A percentile compares a stretch with the other conserved stretches of the same genome.
Conservation (phyloP, 179 eudicot species). For the Camellia oleifera region DNA sequence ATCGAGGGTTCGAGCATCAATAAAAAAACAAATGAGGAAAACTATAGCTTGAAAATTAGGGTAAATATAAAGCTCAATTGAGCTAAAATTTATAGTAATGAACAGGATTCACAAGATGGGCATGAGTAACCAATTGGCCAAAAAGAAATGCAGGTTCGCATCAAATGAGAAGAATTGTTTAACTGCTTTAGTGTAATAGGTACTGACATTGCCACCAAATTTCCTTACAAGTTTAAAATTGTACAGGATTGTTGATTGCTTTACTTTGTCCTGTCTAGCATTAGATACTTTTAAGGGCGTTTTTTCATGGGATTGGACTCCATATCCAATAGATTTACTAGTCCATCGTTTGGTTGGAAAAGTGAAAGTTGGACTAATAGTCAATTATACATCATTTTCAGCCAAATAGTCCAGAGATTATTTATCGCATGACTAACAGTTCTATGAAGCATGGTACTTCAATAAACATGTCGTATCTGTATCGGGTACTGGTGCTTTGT, state of each 20-base stretch:
- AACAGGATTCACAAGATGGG: neutral
- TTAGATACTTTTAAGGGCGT: too few species aligned
- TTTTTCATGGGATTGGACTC: too few species aligned
- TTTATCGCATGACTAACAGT: too few species aligned
- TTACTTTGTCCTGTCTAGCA: neutral
- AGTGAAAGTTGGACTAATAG: too few species aligned
- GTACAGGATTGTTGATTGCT: neutral
- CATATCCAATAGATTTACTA: too few species aligned
- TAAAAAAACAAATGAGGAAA: neutral
- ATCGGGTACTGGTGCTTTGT: too few species aligned
- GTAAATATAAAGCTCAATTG: neutral
- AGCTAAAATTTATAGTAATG: neutral
- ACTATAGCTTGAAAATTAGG: neutral
- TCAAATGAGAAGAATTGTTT: neutral
- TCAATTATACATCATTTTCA: too few species aligned
- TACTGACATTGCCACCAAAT: neutral
- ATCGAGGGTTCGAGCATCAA: slow-evolving; percentile 19
- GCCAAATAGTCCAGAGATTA: too few species aligned
- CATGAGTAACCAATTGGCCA: neutral
- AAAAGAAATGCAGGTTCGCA: neutral
- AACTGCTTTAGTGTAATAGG: neutral
- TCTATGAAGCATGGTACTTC: too few species aligned
- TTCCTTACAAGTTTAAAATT: neutral
- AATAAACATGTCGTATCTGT: too few species aligned
- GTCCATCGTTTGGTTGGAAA: too few species aligned